phyloP scores from a whole-genome alignment of 164 flowering plant genomes.

The grape (Vitis vinifera) region ASM3070453v1 NC_081819.1:15090001-15090500 shows the following conservation, averaged over 20 bases:
- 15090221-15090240: neutral
- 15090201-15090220: neutral
- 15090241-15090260: too few relatives aligned
- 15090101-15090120: too few relatives aligned
- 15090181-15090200: neutral
- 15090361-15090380: slow-evolving; percentile 41
- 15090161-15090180: too few relatives aligned
- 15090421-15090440: slow-evolving; percentile 36
- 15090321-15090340: slow-evolving; percentile 48
- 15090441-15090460: slow-evolving; percentile 21
- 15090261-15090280: slow-evolving; percentile 2
- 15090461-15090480: slow-evolving; percentile 33
- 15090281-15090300: neutral
- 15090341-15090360: slow-evolving; percentile 76
- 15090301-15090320: neutral
- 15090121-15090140: too few relatives aligned
- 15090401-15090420: slow-evolving; percentile 19
- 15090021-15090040: too few relatives aligned
- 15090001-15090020: too few relatives aligned
- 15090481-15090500: slow-evolving; percentile 26
- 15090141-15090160: too few relatives aligned
- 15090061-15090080: too few relatives aligned
- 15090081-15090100: too few relatives aligned
- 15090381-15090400: slow-evolving; percentile 35
- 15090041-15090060: neutral